A percentile compares a stretch with the other conserved stretches of the same genome.
Conservation (phyloP, 2,329 filamentous ascomycete species). For the Penicillium sp. region DNA sequence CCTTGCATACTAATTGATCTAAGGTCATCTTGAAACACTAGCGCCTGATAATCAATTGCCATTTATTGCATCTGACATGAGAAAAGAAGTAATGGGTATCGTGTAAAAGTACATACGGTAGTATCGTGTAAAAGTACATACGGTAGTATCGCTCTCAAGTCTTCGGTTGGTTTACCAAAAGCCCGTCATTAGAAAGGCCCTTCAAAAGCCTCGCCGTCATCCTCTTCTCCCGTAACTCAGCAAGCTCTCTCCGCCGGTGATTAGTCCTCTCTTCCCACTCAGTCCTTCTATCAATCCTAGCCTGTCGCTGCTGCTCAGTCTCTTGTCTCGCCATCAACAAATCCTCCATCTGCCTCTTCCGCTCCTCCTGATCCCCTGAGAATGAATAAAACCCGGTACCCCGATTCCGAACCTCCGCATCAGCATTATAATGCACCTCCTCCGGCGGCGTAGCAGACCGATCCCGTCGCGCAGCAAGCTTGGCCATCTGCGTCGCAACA, state of each 20-base stretch:
- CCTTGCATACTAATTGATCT: neutral
- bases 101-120: neutral
- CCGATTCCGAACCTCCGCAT: conserved; percentile 78
- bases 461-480: conserved; percentile 75
- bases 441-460: conserved; percentile 77
- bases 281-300: neutral
- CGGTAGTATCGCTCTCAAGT: neutral
- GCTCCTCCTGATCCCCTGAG: conserved; percentile 68
- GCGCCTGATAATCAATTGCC: neutral
- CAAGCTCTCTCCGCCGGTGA: neutral
- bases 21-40: neutral
- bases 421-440: conserved; percentile 81
- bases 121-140: neutral
- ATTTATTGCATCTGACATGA: neutral
- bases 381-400: conserved; percentile 93
- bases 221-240: neutral
- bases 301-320: neutral
- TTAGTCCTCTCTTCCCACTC: neutral
- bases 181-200: neutral
- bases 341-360: conserved; percentile 73
- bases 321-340: conserved; percentile 62
- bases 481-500: conserved; percentile 69
- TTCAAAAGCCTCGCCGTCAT: neutral
- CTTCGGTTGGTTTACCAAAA: neutral
- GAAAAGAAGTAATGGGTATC: neutral